Evolutionary conservation across 306 rosid species (phyloP).

Genomic region (Trifolium dubium): DNA sequence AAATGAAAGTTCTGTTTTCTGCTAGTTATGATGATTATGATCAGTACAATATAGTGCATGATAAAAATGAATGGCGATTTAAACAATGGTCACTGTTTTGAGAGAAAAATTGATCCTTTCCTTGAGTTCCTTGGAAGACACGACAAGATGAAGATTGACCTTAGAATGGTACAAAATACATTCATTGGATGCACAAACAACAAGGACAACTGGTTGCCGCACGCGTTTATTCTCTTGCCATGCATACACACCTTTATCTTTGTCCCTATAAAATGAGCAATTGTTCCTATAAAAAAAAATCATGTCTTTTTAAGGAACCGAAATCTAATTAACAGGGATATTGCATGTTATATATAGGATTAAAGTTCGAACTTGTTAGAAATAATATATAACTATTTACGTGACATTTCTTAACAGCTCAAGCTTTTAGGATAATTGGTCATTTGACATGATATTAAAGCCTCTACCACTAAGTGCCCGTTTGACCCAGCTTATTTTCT

Average conservation of each 20-base stretch:
- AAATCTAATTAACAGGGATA: too few species aligned
- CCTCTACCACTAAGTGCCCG: too few species aligned
- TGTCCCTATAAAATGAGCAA: too few species aligned
- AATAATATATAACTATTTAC: too few species aligned
- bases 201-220: background rate
- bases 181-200: conserved; percentile 25
- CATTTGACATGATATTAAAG: too few species aligned
- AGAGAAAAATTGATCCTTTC: background rate
- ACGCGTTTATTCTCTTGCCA: background rate
- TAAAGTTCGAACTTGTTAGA: too few species aligned
- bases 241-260: background rate
- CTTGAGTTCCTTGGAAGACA: background rate
- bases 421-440: too few species aligned
- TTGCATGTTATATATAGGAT: too few species aligned
- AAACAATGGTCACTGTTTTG: conserved; percentile 1
- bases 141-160: background rate
- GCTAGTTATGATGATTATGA: background rate
- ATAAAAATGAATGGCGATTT: conserved; percentile 29
- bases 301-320: too few species aligned
- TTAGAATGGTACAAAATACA: conserved; percentile 25
- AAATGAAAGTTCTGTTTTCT: background rate
- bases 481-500: too few species aligned
- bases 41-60: background rate
- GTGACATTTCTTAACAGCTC: too few species aligned
- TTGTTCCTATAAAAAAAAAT: too few species aligned